Evolutionary conservation across 495 filamentous ascomycete genomes (phyloP).

Genomic region (Penicillium arizonense): DNA sequence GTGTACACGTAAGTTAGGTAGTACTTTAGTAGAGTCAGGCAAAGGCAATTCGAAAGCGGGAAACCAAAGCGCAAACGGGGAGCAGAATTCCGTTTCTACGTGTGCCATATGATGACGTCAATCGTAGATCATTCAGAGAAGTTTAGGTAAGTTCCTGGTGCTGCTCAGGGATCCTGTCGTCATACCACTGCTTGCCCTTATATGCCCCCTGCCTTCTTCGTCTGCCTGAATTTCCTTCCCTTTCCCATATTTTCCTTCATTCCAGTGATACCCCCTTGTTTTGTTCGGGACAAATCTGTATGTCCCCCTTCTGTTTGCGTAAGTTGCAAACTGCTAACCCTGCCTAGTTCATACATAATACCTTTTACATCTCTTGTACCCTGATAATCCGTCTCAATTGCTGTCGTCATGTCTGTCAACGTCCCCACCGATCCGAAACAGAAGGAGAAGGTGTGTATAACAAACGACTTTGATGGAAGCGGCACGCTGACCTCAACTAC

Average conservation of each 20-base stretch:
- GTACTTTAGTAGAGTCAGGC: too few relatives aligned
- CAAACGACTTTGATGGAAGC: not conserved
- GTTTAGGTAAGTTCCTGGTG: not conserved
- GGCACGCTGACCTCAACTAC: not conserved
- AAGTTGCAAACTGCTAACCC: slow-evolving; percentile 17
- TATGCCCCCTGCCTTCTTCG: slow-evolving; percentile 6
- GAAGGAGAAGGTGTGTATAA: slow-evolving; percentile 46
- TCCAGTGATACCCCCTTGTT: slow-evolving; percentile 40
- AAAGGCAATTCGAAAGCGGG: not conserved
- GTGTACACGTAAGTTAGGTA: too few relatives aligned
- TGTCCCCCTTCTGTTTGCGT: slow-evolving; percentile 12
- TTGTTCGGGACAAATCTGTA: slow-evolving; percentile 14
- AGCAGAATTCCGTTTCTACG: not conserved
- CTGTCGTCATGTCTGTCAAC: slow-evolving; percentile 57
- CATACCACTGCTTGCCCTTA: slow-evolving; percentile 8
- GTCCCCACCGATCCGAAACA: slow-evolving; percentile 62
- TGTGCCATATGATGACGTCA: slow-evolving; percentile 10
- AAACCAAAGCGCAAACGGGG: not conserved
- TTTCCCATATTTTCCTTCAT: slow-evolving; percentile 25
- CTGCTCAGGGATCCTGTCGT: not conserved
- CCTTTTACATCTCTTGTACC: not conserved
- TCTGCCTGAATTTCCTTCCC: slow-evolving; percentile 1
- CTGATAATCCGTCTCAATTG: slow-evolving; percentile 8
- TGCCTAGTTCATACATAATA: slow-evolving; percentile 11
- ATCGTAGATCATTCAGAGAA: not conserved